These are phyloP conservation scores for Globisporangium splendens DNA, from an alignment of 352 stramenopile genomes.

Conservation along the genomic window DNA sequence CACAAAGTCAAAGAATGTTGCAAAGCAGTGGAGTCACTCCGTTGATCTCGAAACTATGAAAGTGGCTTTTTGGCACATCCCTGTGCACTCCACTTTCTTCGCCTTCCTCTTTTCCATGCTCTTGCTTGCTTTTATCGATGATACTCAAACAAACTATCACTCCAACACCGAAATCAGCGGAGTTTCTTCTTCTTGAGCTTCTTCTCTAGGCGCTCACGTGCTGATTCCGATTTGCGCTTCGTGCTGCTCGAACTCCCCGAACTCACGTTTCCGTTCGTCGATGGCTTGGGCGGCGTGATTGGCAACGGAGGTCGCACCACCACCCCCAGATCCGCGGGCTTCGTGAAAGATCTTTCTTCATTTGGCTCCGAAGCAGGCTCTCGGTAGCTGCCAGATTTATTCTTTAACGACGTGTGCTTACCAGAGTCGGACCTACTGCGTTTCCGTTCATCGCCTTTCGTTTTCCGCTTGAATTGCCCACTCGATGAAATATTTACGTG, in stretches of 20 bases:
- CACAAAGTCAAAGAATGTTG: no score
- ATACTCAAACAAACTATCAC: no score
- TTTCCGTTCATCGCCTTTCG: no score
- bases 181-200: conserved; percentile 78
- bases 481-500: conserved; percentile 2
- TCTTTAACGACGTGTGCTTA: no score
- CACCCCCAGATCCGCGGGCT: conserved; percentile 15
- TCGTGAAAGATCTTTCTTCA: background rate
- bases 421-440: no score
- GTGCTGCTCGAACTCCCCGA: no score
- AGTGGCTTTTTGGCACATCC: background rate
- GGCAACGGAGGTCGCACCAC: conserved; percentile 48
- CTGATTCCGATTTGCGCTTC: conserved; percentile 55
- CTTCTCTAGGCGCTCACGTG: conserved; percentile 69
- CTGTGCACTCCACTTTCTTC: background rate
- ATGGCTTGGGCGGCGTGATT: conserved; percentile 18
- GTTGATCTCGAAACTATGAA: no score
- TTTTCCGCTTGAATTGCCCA: background rate
- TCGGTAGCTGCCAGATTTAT: conserved; percentile 20
- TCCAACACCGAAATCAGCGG: conserved; percentile 17
- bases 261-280: no score
- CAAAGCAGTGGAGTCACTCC: no score
- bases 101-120: no score
- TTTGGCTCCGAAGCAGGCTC: conserved; percentile 10
- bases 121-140: no score